Conservation (phyloP, 1,139 yeast genomes). For the Suhomyces yuchorum region DNA sequence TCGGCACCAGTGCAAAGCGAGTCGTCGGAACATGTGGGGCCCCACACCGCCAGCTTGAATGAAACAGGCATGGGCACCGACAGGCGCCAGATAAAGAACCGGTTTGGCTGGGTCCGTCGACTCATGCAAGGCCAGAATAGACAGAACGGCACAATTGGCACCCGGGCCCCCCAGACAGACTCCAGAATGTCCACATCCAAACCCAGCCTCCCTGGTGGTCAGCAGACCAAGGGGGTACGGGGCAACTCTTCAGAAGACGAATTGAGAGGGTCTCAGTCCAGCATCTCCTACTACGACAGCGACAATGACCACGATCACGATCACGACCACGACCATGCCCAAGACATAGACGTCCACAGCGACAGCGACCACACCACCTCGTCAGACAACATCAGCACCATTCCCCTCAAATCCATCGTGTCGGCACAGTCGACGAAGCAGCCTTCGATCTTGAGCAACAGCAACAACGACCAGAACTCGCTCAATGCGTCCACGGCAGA, state of each 20-base stretch:
- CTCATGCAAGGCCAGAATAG: slow-evolving; percentile 49
- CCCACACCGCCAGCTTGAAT: neutral
- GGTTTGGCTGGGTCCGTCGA: slow-evolving; percentile 51
- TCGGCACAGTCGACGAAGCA: slow-evolving; percentile 51
- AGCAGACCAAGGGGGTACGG: neutral
- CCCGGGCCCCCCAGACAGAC: neutral
- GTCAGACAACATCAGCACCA: slow-evolving; percentile 49
- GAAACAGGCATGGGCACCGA: slow-evolving; percentile 5
- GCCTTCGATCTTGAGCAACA: slow-evolving; percentile 47
- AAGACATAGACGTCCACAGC: slow-evolving; percentile 3
- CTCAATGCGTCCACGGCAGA: slow-evolving; percentile 53
- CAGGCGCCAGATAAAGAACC: slow-evolving; percentile 28
- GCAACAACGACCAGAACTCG: slow-evolving; percentile 37
- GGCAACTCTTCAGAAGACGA: neutral
- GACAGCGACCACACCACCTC: slow-evolving; percentile 25
- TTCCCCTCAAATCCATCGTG: slow-evolving; percentile 53
- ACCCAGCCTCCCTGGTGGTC: neutral
- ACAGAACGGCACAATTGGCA: slow-evolving; percentile 10
- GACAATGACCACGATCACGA: slow-evolving; percentile 5
- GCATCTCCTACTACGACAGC: slow-evolving; percentile 5
- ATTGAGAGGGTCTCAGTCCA: neutral
- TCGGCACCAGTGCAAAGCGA: slow-evolving; percentile 1
- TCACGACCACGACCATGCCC: neutral
- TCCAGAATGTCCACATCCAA: neutral
- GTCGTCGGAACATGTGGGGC: slow-evolving; percentile 1